A percentile compares a stretch with the other conserved stretches of the same genome.
Conservation (phyloP, 257 asterid genomes). For the Phtheirospermum japonicum region DNA sequence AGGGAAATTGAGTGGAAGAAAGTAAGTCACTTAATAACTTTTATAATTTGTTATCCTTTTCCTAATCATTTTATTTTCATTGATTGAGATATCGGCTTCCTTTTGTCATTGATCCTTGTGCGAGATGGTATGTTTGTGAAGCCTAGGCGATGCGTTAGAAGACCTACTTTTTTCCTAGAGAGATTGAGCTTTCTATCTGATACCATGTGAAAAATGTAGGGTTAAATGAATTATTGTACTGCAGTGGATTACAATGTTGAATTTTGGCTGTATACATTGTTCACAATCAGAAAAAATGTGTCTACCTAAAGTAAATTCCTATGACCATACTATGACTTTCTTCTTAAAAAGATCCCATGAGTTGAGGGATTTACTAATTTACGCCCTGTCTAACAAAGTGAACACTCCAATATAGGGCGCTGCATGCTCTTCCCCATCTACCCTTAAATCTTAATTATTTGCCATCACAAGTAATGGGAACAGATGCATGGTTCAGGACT, state of each 20-base stretch:
- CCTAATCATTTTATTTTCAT: conserved; percentile 4
- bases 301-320: not conserved
- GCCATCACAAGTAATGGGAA: not conserved
- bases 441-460: not conserved
- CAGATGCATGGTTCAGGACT: conserved; percentile 8
- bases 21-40: conserved; percentile 15
- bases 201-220: not conserved
- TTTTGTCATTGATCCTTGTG: conserved; percentile 6
- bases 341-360: too few species aligned
- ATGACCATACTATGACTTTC: too few species aligned
- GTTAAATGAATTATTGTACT: not conserved
- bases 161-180: not conserved
- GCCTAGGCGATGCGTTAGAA: not conserved
- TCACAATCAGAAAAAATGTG: not conserved
- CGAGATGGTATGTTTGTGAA: not conserved
- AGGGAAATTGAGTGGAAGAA: conserved; percentile 16
- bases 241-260: not conserved
- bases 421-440: not conserved
- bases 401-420: not conserved
- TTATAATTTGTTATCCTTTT: conserved; percentile 18
- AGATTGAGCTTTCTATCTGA: not conserved
- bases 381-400: not conserved
- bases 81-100: not conserved
- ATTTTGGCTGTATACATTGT: not conserved
- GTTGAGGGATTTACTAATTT: too few species aligned